These are phyloP conservation scores for Vitis riparia DNA, from an alignment of 164 flowering plant genomes.

Conservation along the genomic window DNA sequence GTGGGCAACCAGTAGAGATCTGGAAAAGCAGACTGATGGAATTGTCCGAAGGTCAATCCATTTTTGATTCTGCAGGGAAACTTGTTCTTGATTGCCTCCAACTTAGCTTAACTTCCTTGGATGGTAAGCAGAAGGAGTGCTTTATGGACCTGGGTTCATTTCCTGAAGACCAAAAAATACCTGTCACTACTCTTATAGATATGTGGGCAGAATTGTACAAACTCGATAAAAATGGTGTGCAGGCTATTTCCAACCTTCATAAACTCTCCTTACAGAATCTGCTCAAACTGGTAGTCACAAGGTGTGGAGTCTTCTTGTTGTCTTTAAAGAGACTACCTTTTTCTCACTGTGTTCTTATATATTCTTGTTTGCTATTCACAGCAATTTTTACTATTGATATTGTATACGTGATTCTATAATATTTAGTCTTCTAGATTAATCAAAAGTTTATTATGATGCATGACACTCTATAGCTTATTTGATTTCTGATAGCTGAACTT, in stretches of 20 bases:
- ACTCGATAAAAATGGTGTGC: conserved; percentile 28
- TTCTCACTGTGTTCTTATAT: too few relatives aligned
- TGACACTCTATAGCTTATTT: too few relatives aligned
- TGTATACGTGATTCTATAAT: too few relatives aligned
- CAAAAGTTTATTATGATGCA: too few relatives aligned
- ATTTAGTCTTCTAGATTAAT: too few relatives aligned
- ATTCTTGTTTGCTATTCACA: background rate
- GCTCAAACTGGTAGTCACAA: conserved; percentile 13
- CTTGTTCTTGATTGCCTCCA: conserved; percentile 30
- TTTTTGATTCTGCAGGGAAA: conserved; percentile 14
- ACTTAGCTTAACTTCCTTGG: conserved; percentile 31
- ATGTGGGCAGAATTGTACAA: conserved; percentile 46
- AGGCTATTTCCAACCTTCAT: conserved; percentile 19
- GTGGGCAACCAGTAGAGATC: conserved; percentile 13
- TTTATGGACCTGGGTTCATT: conserved; percentile 55
- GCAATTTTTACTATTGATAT: too few relatives aligned
- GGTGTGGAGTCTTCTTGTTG: conserved; percentile 10
- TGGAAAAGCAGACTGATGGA: conserved; percentile 23
- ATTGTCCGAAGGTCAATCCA: conserved; percentile 20
- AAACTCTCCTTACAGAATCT: conserved; percentile 29
- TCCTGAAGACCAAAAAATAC: conserved; percentile 56
- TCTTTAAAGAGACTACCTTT: background rate
- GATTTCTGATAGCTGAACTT: too few relatives aligned
- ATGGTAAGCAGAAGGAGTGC: conserved; percentile 24
- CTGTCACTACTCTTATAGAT: conserved; percentile 44